Evolutionary conservation across 441 rosid species (phyloP).

Genomic region (Melastoma candidum): DNA sequence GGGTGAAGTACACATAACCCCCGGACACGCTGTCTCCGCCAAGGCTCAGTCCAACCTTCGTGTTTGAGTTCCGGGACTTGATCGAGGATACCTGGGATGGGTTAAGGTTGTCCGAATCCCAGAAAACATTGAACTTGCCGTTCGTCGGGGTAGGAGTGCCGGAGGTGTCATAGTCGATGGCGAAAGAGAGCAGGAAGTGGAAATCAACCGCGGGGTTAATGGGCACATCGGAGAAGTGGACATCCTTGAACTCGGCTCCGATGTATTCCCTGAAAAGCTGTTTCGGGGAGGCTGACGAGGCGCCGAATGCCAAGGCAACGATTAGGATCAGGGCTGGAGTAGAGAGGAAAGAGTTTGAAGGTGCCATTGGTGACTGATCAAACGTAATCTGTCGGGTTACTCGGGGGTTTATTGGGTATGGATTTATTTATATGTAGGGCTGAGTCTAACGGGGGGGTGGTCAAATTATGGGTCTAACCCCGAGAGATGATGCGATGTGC

Average conservation of each 20-base stretch:
- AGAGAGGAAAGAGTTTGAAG: no score
- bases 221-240: constrained; percentile 31
- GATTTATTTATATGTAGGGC: no score
- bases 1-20: constrained; percentile 20
- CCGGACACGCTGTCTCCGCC: constrained; percentile 26
- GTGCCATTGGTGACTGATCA: no score
- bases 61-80: constrained; percentile 22
- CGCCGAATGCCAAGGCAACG: no score
- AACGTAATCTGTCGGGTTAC: no score
- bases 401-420: no score
- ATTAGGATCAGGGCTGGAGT: no score
- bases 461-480: no score
- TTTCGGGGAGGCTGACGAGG: no score
- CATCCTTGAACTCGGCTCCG: constrained; percentile 33
- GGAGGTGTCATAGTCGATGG: constrained; percentile 32
- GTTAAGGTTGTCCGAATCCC: constrained; percentile 31
- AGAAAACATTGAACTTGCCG: constrained; percentile 29
- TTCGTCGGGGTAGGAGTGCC: constrained; percentile 29
- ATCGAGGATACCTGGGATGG: constrained; percentile 32
- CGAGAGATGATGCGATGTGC: no score
- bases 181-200: constrained; percentile 38
- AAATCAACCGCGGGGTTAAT: constrained; percentile 19
- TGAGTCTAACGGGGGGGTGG: no score
- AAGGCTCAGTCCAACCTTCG: constrained; percentile 31
- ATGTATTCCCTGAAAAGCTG: constrained; percentile 30